These are phyloP conservation scores for Cystofilobasidium macerans DNA, from an alignment of 768 basidiomycete species.

Conservation along the genomic window DNA sequence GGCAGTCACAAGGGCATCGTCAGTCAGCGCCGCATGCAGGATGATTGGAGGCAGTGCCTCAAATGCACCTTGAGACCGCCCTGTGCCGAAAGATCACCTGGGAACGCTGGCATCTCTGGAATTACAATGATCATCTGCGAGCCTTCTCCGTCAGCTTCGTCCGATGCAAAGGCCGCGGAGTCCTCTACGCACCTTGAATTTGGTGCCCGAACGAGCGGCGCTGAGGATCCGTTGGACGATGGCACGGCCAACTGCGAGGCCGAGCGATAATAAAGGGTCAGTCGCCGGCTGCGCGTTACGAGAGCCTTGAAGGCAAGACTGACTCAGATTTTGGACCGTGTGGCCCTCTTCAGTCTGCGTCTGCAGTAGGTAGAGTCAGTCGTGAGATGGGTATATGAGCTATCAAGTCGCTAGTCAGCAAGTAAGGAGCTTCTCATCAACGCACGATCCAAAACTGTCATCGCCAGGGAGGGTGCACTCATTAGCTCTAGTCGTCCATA, in stretches of 20 bases:
- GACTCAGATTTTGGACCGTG: not conserved
- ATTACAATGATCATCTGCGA: slow-evolving; percentile 71
- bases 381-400: too few species aligned
- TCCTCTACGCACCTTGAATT: slow-evolving; percentile 60
- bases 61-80: slow-evolving; percentile 43
- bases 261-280: not conserved
- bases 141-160: not conserved
- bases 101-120: slow-evolving; percentile 84
- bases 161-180: not conserved
- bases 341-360: not conserved
- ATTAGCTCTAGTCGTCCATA: too few species aligned
- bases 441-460: slow-evolving; percentile 32
- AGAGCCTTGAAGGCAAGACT: not conserved
- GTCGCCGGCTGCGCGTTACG: not conserved
- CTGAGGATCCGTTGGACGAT: slow-evolving; percentile 71
- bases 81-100: slow-evolving; percentile 65
- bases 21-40: too few species aligned
- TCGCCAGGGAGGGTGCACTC: too few species aligned
- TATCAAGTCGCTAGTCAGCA: too few species aligned
- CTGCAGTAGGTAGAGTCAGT: too few species aligned
- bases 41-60: too few species aligned
- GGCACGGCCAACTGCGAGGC: slow-evolving; percentile 52
- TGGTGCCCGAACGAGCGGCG: slow-evolving; percentile 57
- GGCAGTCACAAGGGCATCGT: too few species aligned
- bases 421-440: not conserved